phyloP scores from a whole-genome alignment of 371 early-diverging fungal genomes.

The Sporodiniella umbellata region DNA sequence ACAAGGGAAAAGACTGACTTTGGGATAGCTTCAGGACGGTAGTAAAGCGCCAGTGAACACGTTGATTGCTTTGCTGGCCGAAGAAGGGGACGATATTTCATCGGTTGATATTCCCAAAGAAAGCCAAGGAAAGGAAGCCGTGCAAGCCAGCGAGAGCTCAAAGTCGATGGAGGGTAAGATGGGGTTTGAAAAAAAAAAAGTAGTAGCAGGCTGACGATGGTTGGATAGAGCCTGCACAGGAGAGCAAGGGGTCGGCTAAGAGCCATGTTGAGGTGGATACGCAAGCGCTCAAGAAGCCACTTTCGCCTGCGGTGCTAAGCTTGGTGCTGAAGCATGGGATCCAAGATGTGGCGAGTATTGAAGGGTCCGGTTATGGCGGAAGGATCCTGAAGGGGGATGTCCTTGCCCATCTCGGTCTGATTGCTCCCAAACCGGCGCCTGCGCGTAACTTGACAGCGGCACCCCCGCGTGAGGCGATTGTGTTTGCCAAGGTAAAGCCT shows the following conservation, averaged over 20 bases:
- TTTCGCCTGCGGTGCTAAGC: conserved; percentile 72
- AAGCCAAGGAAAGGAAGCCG: conserved; percentile 19
- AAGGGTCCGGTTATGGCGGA: conserved; percentile 87
- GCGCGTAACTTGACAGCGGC: conserved; percentile 31
- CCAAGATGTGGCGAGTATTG: conserved; percentile 49
- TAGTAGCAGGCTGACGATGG: too few species aligned
- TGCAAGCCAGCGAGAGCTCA: conserved; percentile 1
- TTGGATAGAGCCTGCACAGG: too few species aligned
- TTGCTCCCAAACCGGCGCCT: conserved; percentile 56
- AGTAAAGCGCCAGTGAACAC: conserved; percentile 62
- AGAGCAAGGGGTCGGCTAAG: conserved; percentile 11
- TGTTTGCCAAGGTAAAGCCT: conserved; percentile 37
- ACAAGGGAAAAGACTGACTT: too few species aligned
- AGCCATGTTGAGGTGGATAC: conserved; percentile 36
- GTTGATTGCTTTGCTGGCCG: conserved; percentile 84
- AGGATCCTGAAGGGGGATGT: conserved; percentile 92
- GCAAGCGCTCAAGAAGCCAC: conserved; percentile 44
- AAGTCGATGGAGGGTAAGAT: neutral
- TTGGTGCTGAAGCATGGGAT: conserved; percentile 59
- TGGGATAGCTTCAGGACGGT: conserved; percentile 50
- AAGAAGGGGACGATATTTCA: conserved; percentile 85
- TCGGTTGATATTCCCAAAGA: conserved; percentile 67
- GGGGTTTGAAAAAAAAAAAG: conserved; percentile 5
- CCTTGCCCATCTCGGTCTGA: conserved; percentile 65
- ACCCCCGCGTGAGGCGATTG: conserved; percentile 47